These are phyloP conservation scores for Podochytrium sp. DNA, from an alignment of 192 early-diverging fungal species.

Conservation along the genomic window DNA sequence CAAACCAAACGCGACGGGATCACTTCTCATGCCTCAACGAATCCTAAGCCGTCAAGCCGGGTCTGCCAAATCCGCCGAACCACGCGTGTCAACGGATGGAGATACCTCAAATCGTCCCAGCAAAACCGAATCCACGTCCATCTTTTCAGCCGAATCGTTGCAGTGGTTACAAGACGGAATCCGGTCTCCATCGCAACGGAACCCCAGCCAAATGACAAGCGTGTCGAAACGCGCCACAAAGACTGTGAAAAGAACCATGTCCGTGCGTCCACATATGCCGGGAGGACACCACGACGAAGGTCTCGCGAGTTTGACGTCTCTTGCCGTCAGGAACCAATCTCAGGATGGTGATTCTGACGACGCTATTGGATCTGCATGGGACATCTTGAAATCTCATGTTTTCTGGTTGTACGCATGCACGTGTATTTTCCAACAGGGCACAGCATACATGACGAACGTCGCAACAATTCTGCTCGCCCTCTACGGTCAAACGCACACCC, in stretches of 20 bases:
- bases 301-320: not conserved
- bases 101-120: not conserved
- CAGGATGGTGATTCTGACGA: not conserved
- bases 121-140: not conserved
- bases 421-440: conserved; percentile 31
- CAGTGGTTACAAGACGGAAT: not conserved
- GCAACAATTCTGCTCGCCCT: conserved; percentile 20
- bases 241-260: not conserved
- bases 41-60: too few relatives aligned
- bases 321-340: not conserved
- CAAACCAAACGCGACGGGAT: too few relatives aligned
- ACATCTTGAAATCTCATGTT: conserved; percentile 35
- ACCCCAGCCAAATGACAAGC: too few relatives aligned
- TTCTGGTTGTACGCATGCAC: conserved; percentile 42
- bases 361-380: not conserved
- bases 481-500: not conserved
- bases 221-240: too few relatives aligned
- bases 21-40: too few relatives aligned
- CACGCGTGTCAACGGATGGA: too few relatives aligned
- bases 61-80: too few relatives aligned
- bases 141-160: not conserved
- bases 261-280: not conserved
- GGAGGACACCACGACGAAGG: not conserved
- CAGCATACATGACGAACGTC: conserved; percentile 41
- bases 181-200: too few relatives aligned